A percentile compares a stretch with the other conserved stretches of the same genome.
phyloP scores from a whole-genome alignment of 2,329 filamentous ascomycete genomes.

The Metarhizium guizhouense region DNA sequence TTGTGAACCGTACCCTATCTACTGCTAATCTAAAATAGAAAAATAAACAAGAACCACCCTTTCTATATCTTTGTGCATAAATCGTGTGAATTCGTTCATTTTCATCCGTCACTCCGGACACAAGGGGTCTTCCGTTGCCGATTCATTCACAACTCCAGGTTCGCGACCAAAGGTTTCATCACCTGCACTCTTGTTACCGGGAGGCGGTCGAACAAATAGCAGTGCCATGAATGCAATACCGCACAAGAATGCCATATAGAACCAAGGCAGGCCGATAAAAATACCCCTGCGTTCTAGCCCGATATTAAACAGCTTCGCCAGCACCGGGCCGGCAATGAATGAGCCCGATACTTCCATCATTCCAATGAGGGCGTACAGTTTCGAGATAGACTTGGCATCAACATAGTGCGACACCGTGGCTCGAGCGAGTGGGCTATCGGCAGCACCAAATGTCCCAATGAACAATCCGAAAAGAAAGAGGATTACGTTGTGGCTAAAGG shows the following conservation, averaged over 20 bases:
- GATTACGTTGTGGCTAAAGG: slow-evolving; percentile 9
- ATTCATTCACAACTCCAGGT: slow-evolving; percentile 12
- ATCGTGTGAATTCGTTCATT: not conserved
- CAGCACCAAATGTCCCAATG: slow-evolving; percentile 28
- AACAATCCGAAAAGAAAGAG: slow-evolving; percentile 29
- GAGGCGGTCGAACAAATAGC: slow-evolving; percentile 24
- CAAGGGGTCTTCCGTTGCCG: slow-evolving; percentile 14
- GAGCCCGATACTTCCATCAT: slow-evolving; percentile 30
- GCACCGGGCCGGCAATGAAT: slow-evolving; percentile 29
- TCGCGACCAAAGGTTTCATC: slow-evolving; percentile 9
- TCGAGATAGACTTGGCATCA: slow-evolving; percentile 26
- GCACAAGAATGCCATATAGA: slow-evolving; percentile 26
- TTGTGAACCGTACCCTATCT: not conserved
- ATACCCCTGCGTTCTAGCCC: slow-evolving; percentile 26
- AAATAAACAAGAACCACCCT: slow-evolving; percentile 12
- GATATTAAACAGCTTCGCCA: slow-evolving; percentile 29
- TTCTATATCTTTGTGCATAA: not conserved
- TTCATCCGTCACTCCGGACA: slow-evolving; percentile 10
- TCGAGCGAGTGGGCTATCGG: slow-evolving; percentile 27
- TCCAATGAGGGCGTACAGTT: slow-evolving; percentile 31
- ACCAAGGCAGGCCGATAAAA: slow-evolving; percentile 30
- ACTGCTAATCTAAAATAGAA: not conserved
- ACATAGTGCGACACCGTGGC: slow-evolving; percentile 32
- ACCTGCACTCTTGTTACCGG: slow-evolving; percentile 1
- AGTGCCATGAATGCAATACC: slow-evolving; percentile 18